Base-by-base conservation (phyloP, 495 filamentous ascomycete genomes). In the Penicillium desertorum region DNA sequence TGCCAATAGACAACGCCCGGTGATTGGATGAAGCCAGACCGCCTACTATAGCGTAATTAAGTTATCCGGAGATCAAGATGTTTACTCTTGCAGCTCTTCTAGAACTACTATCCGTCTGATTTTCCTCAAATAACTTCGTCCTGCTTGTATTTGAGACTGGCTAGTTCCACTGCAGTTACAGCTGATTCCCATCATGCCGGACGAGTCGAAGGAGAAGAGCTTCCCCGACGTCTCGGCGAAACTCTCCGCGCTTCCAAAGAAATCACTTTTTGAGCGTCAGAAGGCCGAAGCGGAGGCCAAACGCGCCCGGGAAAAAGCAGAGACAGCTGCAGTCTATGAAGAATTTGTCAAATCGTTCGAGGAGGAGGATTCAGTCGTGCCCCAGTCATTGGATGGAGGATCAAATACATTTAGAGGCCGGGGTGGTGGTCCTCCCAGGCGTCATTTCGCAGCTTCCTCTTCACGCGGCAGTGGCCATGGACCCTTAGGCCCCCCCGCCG, bases 201-300 rank as follows among this genome's bases (percentile, higher is more conserved):
- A 80, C 56, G 72, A 78, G 5, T 62, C 63, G 23, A 80, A 79
- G 48, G 56, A 70, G 23, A 80, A 79, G 55, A 84, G 84, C n/a
- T 94, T 95, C 67, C 90, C 91, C n/a, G 86, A 94, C 66, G 80
- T 92, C 46, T 83, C 84, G 34, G 83, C 85, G 42, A 98, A 97
- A 69, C 85, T 96, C 41, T 83, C 89, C 23, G 89, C 90, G 11
- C 87, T 91, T 0, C 61, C 75, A 41, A 95, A 92, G 73, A 91
- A 96, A 68, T 95, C 91, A 12, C 82, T 90, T 32, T 98, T 96
- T 74, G 93, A 98, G 73, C 87, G 88, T 54, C 90, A 94, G 62
- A 94, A 92, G 76, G 90, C 89, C 39, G 92, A 96, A 68, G 92
- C 90, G 32, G 90, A 96, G 77, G 93, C 91, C 16, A 98, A 97